phyloP scores from a whole-genome alignment of 2,329 filamentous ascomycete species.

The Scopulariopsis brevicaulis region DNA sequence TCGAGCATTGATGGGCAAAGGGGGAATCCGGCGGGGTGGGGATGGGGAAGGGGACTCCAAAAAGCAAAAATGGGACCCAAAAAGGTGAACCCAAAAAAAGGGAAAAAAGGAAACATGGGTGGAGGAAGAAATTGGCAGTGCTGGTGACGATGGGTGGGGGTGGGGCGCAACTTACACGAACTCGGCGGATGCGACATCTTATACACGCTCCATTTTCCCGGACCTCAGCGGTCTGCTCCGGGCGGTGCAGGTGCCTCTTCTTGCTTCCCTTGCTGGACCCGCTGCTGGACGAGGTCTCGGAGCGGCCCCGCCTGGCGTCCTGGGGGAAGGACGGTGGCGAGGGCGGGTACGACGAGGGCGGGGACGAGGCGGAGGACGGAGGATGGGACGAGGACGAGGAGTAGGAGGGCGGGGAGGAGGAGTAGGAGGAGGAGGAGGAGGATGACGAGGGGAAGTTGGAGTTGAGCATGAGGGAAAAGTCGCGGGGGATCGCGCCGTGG shows the following conservation, averaged over 20 bases:
- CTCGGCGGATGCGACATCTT: constrained; percentile 5
- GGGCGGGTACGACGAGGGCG: constrained; percentile 1
- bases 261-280: constrained; percentile 3
- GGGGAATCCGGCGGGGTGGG: not conserved
- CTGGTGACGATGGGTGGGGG: not conserved
- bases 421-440: constrained; percentile 4
- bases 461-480: constrained; percentile 1
- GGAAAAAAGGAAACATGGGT: not conserved
- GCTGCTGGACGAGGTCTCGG: not conserved
- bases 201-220: constrained; percentile 5
- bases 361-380: not conserved
- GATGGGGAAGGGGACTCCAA: not conserved
- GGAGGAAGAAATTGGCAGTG: not conserved
- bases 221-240: constrained; percentile 4
- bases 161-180: constrained; percentile 2
- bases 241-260: constrained; percentile 3
- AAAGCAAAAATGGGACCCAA: not conserved
- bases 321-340: constrained; percentile 2
- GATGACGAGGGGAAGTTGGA: not conserved
- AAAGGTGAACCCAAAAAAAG: not conserved
- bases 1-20: not conserved
- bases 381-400: not conserved
- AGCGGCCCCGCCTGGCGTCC: not conserved
- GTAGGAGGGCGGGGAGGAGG: not conserved
- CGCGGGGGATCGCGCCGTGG: constrained; percentile 13